A percentile compares a stretch with the other conserved stretches of the same genome.
phyloP scores from a whole-genome alignment of 345 rosid species.

The Populus simonii region DNA sequence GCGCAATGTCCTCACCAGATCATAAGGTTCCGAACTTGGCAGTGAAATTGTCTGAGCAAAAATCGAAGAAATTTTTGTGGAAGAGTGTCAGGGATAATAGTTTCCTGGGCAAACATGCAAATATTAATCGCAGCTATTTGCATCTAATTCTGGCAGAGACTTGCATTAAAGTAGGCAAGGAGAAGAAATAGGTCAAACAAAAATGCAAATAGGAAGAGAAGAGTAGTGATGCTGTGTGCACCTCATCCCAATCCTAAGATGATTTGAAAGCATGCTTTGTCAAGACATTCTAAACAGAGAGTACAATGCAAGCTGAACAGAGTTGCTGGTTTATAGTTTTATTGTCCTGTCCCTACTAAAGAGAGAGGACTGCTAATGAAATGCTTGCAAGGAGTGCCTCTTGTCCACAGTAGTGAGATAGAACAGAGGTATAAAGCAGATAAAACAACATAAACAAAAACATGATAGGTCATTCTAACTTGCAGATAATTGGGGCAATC shows the following conservation, averaged over 20 bases:
- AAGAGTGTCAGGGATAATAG: neutral
- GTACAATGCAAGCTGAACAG: neutral
- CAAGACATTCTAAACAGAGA: neutral
- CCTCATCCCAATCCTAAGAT: neutral
- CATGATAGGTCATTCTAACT: neutral
- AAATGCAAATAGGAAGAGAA: neutral
- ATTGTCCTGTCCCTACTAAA: neutral
- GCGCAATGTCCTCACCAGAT: constrained; percentile 67
- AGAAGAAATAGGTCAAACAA: neutral
- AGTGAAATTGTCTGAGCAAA: constrained; percentile 42
- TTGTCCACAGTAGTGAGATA: neutral
- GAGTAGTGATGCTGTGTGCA: neutral
- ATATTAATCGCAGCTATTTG: neutral
- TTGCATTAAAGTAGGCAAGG: neutral
- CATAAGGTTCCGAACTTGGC: constrained; percentile 49
- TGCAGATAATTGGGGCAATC: neutral
- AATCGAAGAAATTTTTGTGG: neutral
- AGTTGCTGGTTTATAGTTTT: neutral
- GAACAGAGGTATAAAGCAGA: neutral
- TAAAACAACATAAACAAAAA: neutral
- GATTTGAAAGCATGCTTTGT: neutral
- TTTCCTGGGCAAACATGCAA: neutral
- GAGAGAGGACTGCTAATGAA: neutral
- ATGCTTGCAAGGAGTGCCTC: neutral
- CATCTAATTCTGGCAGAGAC: neutral